These are phyloP conservation scores for Polygonum maritimum DNA, from an alignment of 148 eudicot genomes.

Conservation along the genomic window DNA sequence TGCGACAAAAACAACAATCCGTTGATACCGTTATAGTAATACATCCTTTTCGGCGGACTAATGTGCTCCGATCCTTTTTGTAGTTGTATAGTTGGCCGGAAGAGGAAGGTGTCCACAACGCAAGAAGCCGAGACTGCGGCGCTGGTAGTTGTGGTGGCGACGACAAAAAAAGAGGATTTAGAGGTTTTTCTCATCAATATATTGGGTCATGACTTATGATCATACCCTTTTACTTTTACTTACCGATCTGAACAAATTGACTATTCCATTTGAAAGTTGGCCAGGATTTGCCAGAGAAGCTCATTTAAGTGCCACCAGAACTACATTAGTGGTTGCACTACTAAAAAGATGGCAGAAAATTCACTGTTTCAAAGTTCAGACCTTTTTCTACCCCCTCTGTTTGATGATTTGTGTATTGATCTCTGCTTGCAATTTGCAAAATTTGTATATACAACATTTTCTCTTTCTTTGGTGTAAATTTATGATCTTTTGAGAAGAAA, in stretches of 20 bases:
- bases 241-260: neutral
- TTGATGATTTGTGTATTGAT: neutral
- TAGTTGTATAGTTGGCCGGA: neutral
- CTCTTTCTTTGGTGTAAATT: neutral
- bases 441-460: neutral
- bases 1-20: too few relatives aligned
- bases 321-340: neutral
- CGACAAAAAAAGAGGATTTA: neutral
- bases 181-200: neutral
- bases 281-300: neutral
- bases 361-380: neutral
- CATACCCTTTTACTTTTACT: neutral
- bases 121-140: neutral
- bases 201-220: neutral
- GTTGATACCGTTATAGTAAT: neutral
- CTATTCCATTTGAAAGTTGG: neutral
- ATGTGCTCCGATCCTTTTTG: neutral
- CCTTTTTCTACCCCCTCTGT: neutral
- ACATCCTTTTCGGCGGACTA: neutral
- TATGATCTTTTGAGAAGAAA: too few relatives aligned
- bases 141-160: neutral
- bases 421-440: neutral
- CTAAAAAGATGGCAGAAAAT: neutral
- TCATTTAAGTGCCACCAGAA: neutral
- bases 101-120: neutral